Conservation (phyloP, 2,329 filamentous ascomycete genomes). For the Apiospora phragmitis region DNA sequence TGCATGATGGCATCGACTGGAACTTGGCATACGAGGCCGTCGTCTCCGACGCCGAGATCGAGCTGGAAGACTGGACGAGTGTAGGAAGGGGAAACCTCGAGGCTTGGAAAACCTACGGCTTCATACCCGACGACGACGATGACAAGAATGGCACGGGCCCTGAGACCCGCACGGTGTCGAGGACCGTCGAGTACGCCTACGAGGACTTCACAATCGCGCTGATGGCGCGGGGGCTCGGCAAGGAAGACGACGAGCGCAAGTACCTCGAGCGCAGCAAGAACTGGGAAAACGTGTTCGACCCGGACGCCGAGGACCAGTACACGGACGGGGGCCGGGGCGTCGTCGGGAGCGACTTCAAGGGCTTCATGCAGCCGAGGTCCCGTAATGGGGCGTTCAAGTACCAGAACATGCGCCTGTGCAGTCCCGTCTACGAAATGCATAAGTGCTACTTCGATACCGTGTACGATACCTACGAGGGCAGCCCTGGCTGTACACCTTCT, state of each 20-base stretch:
- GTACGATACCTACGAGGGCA: conserved; percentile 44
- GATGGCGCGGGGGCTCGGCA: conserved; percentile 60
- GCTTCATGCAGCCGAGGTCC: conserved; percentile 70
- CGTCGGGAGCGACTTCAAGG: conserved; percentile 56
- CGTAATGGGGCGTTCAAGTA: conserved; percentile 66
- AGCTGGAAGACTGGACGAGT: conserved; percentile 67
- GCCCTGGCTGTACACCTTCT: conserved; percentile 70
- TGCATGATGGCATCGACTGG: conserved; percentile 67
- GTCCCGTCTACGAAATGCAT: conserved; percentile 49
- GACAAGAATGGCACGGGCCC: conserved; percentile 65
- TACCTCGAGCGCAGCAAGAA: conserved; percentile 64
- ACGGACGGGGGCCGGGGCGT: conserved; percentile 18
- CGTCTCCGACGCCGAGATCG: conserved; percentile 68
- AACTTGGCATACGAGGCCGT: conserved; percentile 70
- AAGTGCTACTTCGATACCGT: conserved; percentile 48
- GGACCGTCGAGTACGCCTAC: conserved; percentile 80
- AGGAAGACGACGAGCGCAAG: conserved; percentile 53
- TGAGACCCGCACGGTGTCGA: conserved; percentile 61
- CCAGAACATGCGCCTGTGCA: conserved; percentile 67
- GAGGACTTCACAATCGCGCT: conserved; percentile 71
- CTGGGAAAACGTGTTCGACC: conserved; percentile 68
- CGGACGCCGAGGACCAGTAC: conserved; percentile 38
- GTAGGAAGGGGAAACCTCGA: conserved; percentile 70
- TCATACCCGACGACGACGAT: conserved; percentile 69
- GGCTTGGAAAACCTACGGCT: conserved; percentile 70